Evolutionary conservation across 768 basidiomycete genomes (phyloP).

Genomic region (Pulveroboletus sp.): DNA sequence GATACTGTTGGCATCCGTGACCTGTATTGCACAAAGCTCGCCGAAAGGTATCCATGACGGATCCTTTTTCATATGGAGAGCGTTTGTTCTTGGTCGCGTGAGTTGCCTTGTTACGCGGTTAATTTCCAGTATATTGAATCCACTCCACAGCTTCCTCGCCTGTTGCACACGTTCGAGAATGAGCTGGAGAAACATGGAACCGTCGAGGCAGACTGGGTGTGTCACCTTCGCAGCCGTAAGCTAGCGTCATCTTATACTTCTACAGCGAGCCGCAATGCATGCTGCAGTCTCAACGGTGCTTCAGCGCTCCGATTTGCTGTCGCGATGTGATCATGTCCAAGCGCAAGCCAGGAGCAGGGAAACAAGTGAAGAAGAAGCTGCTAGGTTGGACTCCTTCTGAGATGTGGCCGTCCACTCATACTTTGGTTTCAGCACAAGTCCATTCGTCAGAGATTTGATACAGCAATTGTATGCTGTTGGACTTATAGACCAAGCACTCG

Average conservation of each 20-base stretch:
- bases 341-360: constrained; percentile 28
- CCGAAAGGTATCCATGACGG: constrained; percentile 30
- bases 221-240: constrained; percentile 13
- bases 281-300: constrained; percentile 47
- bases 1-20: constrained; percentile 59
- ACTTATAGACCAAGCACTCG: constrained; percentile 54
- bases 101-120: constrained; percentile 21
- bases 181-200: constrained; percentile 47
- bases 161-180: constrained; percentile 56
- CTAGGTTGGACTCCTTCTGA: constrained; percentile 9
- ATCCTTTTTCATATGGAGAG: constrained; percentile 55
- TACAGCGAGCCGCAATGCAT: constrained; percentile 43
- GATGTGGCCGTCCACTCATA: constrained; percentile 9
- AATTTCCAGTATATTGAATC: background rate
- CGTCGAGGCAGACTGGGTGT: constrained; percentile 58
- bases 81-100: constrained; percentile 73
- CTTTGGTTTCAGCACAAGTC: constrained; percentile 14
- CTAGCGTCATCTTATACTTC: constrained; percentile 9
- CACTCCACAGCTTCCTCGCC: constrained; percentile 52
- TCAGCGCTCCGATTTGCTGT: constrained; percentile 52
- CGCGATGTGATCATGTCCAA: constrained; percentile 50
- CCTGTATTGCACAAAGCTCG: constrained; percentile 55
- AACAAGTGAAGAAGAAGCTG: constrained; percentile 20
- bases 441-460: constrained; percentile 34
- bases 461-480: constrained; percentile 52